Percentiles rank a stretch among this genome's conserved stretches.
Conservation (phyloP, 2,329 filamentous ascomycete species). For the Xylaria sp. region DNA sequence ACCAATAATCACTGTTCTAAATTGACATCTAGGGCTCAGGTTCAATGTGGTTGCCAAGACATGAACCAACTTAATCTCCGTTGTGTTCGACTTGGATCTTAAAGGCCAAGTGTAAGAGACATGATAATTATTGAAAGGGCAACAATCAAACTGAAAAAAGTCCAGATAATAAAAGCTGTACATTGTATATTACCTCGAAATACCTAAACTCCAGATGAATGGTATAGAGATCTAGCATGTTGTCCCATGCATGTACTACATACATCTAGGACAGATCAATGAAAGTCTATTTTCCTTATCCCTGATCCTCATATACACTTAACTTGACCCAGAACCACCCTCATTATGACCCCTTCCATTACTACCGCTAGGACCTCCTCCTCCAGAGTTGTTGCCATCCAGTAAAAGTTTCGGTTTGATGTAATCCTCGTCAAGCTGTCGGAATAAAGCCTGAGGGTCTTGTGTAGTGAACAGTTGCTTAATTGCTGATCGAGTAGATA, state of each 20-base stretch:
- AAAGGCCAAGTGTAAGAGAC: no score
- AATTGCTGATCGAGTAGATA: conserved; percentile 81
- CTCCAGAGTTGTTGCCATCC: conserved; percentile 66
- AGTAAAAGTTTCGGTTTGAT: conserved; percentile 92
- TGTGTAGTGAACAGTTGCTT: conserved; percentile 84
- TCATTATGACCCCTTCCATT: conserved; percentile 46
- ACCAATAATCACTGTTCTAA: no score
- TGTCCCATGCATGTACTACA: conserved; percentile 31
- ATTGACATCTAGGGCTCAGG: background rate
- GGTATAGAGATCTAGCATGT: conserved; percentile 27
- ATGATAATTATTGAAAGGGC: background rate
- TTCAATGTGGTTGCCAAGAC: background rate
- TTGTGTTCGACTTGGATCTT: background rate
- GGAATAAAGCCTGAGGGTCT: conserved; percentile 89
- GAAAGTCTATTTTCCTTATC: conserved; percentile 28
- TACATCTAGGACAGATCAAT: conserved; percentile 29
- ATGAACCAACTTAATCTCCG: background rate
- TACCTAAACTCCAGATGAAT: conserved; percentile 33
- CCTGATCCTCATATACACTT: conserved; percentile 22
- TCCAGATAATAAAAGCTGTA: background rate
- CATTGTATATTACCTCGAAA: conserved; percentile 12
- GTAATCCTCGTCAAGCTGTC: conserved; percentile 93
- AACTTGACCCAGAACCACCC: conserved; percentile 43
- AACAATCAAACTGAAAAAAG: background rate
- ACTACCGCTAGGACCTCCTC: conserved; percentile 32